Conservation (phyloP, 2,329 filamentous ascomycete species). For the Neonectria ditissima region DNA sequence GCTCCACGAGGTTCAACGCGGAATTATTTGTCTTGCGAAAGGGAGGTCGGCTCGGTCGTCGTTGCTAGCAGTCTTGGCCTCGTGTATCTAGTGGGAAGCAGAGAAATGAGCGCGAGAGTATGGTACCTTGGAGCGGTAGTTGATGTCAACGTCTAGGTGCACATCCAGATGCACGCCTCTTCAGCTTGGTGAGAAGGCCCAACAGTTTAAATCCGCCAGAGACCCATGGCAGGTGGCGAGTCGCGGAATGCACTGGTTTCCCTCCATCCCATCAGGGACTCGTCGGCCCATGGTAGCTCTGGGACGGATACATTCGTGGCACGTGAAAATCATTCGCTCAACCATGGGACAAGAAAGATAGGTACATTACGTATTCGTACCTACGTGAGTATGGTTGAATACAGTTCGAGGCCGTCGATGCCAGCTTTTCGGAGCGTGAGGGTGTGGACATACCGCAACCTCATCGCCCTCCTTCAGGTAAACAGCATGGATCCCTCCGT, state of each 20-base stretch:
- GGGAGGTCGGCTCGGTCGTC: conserved; percentile 3
- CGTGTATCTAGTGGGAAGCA: neutral
- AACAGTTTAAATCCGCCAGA: conserved; percentile 6
- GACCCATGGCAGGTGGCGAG: neutral
- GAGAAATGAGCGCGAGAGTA: neutral
- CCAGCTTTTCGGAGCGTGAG: neutral
- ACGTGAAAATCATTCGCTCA: neutral
- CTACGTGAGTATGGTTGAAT: neutral
- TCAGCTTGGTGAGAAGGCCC: neutral
- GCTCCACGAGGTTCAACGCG: conserved; percentile 10
- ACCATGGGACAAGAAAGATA: neutral
- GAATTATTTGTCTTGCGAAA: conserved; percentile 7
- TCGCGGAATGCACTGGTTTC: neutral
- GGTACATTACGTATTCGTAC: neutral
- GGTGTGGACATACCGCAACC: neutral
- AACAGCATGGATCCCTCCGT: neutral
- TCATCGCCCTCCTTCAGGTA: neutral
- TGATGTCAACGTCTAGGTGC: conserved; percentile 1
- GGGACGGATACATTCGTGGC: neutral
- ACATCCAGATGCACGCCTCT: conserved; percentile 6
- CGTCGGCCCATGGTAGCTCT: neutral
- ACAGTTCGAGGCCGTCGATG: neutral
- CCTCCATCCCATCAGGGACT: no score
- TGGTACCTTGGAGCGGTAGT: conserved; percentile 4
- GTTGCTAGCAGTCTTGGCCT: neutral